Conservation (phyloP, 495 filamentous ascomycete species). For the Aspergillus sclerotioniger region DNA sequence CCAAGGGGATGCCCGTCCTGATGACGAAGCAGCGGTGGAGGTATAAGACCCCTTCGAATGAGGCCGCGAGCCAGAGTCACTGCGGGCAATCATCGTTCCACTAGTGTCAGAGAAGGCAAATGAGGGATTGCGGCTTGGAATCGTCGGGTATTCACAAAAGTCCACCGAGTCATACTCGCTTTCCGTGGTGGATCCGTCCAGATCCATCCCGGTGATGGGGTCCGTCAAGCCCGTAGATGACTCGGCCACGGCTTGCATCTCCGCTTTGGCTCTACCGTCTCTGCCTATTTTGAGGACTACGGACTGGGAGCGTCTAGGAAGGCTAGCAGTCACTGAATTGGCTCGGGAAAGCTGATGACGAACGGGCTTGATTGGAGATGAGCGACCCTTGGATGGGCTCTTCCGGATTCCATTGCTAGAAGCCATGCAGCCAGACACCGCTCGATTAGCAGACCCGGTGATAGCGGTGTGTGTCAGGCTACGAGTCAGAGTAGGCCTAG, state of each 20-base stretch:
- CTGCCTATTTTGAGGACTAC: constrained; percentile 71
- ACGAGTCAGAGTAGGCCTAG: constrained; percentile 56
- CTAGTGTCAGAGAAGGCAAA: constrained; percentile 58
- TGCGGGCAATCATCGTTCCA: constrained; percentile 47
- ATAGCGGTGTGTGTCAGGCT: constrained; percentile 52
- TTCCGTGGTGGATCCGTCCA: constrained; percentile 48
- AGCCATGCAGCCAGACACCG: constrained; percentile 29
- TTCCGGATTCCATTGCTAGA: constrained; percentile 43
- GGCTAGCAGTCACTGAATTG: constrained; percentile 29
- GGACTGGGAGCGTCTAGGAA: constrained; percentile 40
- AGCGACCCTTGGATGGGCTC: constrained; percentile 44
- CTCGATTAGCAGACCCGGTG: constrained; percentile 28
- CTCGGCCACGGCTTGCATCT: constrained; percentile 60
- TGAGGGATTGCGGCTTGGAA: constrained; percentile 61
- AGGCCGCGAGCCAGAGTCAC: constrained; percentile 53
- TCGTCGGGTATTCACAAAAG: constrained; percentile 64
- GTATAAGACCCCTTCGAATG: constrained; percentile 52
- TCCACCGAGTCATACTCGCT: constrained; percentile 57
- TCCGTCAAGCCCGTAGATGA: constrained; percentile 40
- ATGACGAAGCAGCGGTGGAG: constrained; percentile 44
- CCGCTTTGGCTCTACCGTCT: constrained; percentile 67
- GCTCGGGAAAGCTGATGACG: constrained; percentile 34
- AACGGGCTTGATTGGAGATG: constrained; percentile 38
- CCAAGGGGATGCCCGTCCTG: constrained; percentile 45
- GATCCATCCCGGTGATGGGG: constrained; percentile 41